phyloP scores from a whole-genome alignment of 441 rosid species.

The Geranium incanum region DNA sequence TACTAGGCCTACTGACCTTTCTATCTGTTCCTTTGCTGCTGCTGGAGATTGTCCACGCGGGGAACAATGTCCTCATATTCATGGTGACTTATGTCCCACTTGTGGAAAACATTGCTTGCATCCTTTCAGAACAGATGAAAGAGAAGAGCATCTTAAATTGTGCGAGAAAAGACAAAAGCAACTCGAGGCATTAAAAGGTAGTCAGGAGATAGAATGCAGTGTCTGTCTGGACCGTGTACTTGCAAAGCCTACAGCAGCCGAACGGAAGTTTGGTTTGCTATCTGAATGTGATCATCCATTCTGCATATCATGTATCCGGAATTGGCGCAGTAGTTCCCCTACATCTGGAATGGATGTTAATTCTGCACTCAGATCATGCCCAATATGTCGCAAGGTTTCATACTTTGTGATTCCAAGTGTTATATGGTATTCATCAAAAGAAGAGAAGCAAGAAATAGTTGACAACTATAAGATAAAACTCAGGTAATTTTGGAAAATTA shows the following conservation, averaged over 20 bases:
- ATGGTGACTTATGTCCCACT: constrained; percentile 74
- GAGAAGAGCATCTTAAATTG: constrained; percentile 63
- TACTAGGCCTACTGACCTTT: constrained; percentile 42
- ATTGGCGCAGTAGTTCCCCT: constrained; percentile 91
- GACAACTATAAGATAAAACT: constrained; percentile 80
- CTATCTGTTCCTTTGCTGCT: constrained; percentile 79
- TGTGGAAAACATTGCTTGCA: constrained; percentile 87
- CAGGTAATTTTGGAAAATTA: constrained; percentile 37
- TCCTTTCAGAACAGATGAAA: constrained; percentile 75
- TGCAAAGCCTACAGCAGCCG: constrained; percentile 73
- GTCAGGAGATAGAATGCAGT: constrained; percentile 63
- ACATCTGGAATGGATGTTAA: constrained; percentile 85
- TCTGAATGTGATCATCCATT: constrained; percentile 98
- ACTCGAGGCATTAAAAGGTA: constrained; percentile 48
- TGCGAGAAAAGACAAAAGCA: constrained; percentile 66
- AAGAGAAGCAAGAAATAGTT: constrained; percentile 72
- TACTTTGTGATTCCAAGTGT: constrained; percentile 80
- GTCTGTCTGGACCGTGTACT: constrained; percentile 78
- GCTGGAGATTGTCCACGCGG: constrained; percentile 84
- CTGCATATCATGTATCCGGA: constrained; percentile 89
- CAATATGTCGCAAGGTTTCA: constrained; percentile 85
- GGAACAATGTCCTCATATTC: constrained; percentile 73
- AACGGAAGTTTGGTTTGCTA: constrained; percentile 82
- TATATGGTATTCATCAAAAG: constrained; percentile 79
- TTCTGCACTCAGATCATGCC: constrained; percentile 75